Evolutionary conservation across 1,284 basidiomycete genomes (phyloP).

Genomic region (Cryptococcus floricola): DNA sequence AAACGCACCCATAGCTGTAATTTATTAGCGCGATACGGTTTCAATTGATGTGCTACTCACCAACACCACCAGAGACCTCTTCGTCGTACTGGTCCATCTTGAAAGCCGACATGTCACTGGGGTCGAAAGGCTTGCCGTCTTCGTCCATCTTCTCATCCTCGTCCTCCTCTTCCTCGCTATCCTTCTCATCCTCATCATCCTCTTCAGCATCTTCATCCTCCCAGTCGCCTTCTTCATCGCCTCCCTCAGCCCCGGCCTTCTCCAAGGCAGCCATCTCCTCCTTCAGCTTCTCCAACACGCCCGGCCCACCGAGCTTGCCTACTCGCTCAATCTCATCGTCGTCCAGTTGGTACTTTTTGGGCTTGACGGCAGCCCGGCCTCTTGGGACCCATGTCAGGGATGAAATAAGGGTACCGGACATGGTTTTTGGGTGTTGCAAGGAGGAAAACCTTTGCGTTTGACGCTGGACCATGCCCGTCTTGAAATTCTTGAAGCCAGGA

Average conservation of each 20-base stretch:
- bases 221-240: constrained; percentile 60
- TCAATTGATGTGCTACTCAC: constrained; percentile 48
- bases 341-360: constrained; percentile 84
- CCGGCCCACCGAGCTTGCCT: constrained; percentile 75
- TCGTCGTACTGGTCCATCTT: constrained; percentile 92
- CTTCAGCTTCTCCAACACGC: constrained; percentile 77
- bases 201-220: constrained; percentile 24
- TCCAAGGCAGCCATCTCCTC: constrained; percentile 69
- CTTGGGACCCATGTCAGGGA: constrained; percentile 71
- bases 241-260: constrained; percentile 58
- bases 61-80: constrained; percentile 61
- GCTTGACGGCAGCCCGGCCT: constrained; percentile 71
- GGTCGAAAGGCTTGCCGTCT: constrained; percentile 52
- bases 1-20: constrained; percentile 75
- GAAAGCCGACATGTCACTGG: constrained; percentile 83
- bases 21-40: background rate
- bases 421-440: constrained; percentile 12
- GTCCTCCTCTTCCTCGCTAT: constrained; percentile 56
- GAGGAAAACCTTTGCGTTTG: background rate
- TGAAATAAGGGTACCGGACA: constrained; percentile 54
- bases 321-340: constrained; percentile 87
- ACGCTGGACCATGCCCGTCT: too few relatives aligned
- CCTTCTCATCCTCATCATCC: constrained; percentile 33
- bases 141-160: constrained; percentile 55
- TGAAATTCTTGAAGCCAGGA: background rate